Evolutionary conservation across 306 rosid genomes (phyloP), one percentile per base, ranked within the genome.

Genomic region (Bauhinia variegata): DNA sequence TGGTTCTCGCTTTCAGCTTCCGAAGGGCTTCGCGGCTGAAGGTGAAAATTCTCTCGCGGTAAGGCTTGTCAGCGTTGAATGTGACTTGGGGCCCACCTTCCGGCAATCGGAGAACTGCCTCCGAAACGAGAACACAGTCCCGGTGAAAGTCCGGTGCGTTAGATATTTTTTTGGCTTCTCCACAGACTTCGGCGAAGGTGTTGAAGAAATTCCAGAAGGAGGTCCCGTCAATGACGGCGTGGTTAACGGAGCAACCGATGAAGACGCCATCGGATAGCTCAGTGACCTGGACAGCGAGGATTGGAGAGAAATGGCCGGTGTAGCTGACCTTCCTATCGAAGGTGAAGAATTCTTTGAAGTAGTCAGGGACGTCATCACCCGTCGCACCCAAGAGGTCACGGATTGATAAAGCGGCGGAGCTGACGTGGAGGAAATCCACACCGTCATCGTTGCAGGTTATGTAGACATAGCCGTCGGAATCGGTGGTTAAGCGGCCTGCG

Each of bases 161-260:
- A 2, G 84, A 54, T 31, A 86, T 4, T 18, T 66, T 77, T 34
- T 33, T 72, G 0, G 61, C 71, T 0, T 72, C 79, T 56, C 83
- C 66, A 41, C 82, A 79, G 14, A 66, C 19, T 54, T 87, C 91
- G 0, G 98, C 96, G 76, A 93, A 93, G 9, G 87, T 84, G 49
- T 93, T 93, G 85, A 87, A 93, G 88, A 93, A 93, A 63, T 93
- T 87, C 98, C 98, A 93, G 60, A 89, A 87, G 12, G 98, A 89
- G 4, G 98, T 92, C 2, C 98, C 98, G 59, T 92, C 98, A 0
- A 67, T 77, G 53, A 92, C 82, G 34, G 96, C 85, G 76, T 92
- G 98, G 68, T 87, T 89, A 18, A 84, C 90, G 52, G 92, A 31
- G 73, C 89, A 82, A 14, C 89, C 98, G 4, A 92, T 79, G 71